Evolutionary conservation across 1,284 basidiomycete genomes (phyloP).

Genomic region (Cutaneotrichosporon sp.): DNA sequence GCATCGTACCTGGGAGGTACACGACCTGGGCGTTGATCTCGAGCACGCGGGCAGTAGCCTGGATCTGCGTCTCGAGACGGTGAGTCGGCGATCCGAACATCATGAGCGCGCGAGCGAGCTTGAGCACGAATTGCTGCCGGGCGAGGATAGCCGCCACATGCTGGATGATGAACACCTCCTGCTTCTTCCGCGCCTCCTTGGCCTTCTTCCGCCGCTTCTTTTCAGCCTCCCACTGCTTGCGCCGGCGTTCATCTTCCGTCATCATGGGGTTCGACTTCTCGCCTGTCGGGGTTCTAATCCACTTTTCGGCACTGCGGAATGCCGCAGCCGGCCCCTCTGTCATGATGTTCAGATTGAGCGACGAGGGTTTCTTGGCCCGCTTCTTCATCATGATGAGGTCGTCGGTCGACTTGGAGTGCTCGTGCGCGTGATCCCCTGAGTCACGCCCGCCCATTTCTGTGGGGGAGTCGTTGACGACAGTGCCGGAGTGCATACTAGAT

Average conservation of each 20-base stretch:
- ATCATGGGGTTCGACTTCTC: not conserved
- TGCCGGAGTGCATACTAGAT: not conserved
- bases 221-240: slow-evolving; percentile 55
- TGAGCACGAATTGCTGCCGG: slow-evolving; percentile 84
- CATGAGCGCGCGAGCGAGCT: slow-evolving; percentile 84
- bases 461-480: slow-evolving; percentile 18
- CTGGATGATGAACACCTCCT: slow-evolving; percentile 78
- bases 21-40: slow-evolving; percentile 79
- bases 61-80: slow-evolving; percentile 78
- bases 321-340: slow-evolving; percentile 2
- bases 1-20: slow-evolving; percentile 78
- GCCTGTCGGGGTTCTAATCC: slow-evolving; percentile 20
- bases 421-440: not conserved
- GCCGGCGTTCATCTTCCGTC: slow-evolving; percentile 49
- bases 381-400: slow-evolving; percentile 29
- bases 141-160: slow-evolving; percentile 82
- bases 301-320: slow-evolving; percentile 32
- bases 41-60: slow-evolving; percentile 76
- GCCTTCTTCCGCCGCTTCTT: slow-evolving; percentile 50
- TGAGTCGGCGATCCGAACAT: slow-evolving; percentile 93
- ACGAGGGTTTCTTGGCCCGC: slow-evolving; percentile 19
- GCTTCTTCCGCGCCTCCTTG: slow-evolving; percentile 64
- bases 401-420: slow-evolving; percentile 29
- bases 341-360: slow-evolving; percentile 28
- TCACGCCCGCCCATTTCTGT: slow-evolving; percentile 4